Percentiles rank a stretch among this genome's conserved stretches.
These are phyloP conservation scores for Ganoderma lucidum DNA, from an alignment of 1,284 basidiomycete genomes.

Conservation along the genomic window DNA sequence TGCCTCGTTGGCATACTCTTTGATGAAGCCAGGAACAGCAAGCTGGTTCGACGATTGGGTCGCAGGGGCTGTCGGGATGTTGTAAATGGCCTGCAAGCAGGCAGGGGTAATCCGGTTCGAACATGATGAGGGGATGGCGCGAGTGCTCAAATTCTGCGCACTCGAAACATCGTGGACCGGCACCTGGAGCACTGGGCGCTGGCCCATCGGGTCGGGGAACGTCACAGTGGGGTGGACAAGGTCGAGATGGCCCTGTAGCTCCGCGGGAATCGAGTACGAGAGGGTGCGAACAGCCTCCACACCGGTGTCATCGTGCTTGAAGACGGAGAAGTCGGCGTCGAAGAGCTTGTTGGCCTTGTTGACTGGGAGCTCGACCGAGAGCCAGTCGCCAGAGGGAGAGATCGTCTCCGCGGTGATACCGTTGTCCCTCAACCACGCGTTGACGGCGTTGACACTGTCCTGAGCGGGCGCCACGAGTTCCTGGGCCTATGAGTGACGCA, in stretches of 20 bases:
- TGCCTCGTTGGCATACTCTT: constrained; percentile 57
- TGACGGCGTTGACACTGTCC: constrained; percentile 46
- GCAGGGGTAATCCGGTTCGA: constrained; percentile 56
- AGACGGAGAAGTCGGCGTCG: too few relatives aligned
- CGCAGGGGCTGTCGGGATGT: constrained; percentile 51
- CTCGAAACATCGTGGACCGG: constrained; percentile 15
- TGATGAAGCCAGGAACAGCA: constrained; percentile 63
- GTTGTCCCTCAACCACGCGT: constrained; percentile 27
- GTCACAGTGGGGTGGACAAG: constrained; percentile 51
- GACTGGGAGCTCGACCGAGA: constrained; percentile 47
- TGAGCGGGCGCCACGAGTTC: constrained; percentile 46
- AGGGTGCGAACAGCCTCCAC: too few relatives aligned
- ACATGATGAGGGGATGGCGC: constrained; percentile 43
- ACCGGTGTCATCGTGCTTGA: too few relatives aligned
- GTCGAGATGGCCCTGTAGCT: constrained; percentile 47
- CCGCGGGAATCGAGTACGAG: constrained; percentile 14
- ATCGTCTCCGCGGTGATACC: constrained; percentile 42
- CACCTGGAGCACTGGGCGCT: constrained; percentile 29
- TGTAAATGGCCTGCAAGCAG: constrained; percentile 62
- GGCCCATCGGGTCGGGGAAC: constrained; percentile 36
- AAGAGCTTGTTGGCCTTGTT: too few relatives aligned
- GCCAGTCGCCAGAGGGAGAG: constrained; percentile 51
- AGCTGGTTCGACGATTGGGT: constrained; percentile 55
- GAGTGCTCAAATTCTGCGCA: constrained; percentile 26
- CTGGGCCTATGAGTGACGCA: constrained; percentile 42